Evolutionary conservation across 192 early-diverging fungal genomes (phyloP), one percentile per base, ranked within the genome.

Genomic region (Entrophospora sp.): DNA sequence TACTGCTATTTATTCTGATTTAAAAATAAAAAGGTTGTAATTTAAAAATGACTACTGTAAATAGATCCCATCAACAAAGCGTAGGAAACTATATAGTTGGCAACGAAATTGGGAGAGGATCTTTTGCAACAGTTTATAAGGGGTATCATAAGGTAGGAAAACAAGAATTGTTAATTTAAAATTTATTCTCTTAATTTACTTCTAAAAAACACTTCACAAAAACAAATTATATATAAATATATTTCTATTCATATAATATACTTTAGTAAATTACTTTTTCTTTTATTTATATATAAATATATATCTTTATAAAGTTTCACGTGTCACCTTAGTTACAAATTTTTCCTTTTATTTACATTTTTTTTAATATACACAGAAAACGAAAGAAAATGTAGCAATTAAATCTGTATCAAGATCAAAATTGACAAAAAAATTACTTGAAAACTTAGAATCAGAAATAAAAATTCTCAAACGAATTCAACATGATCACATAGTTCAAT

Each of bases 361-460:
- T 59, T 53, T 64, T 32, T 57, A 52, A 20, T 51, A n/a, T 43
- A 10, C 67, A 43, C 72, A 84, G 78, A 72, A 61, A 27, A 87
- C 85, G 24, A 75, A 73, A 35, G 69, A 73, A 40, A 65, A 70
- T 14, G 94, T 95, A 8, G 96, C 96, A 18, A 85, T 99, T 66
- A 99, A 99, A 73, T 90, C 91, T 25, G 93, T 99, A 5, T 69
- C 82, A 16, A 76, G 89, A 58, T 87, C 89, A 30, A 95, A 92
- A 80, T 81, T 99, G 25, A 96, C 95, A 35, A 80, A 87, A 48
- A 91, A 93, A 53, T 81, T 99, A 60, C 73, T 91, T 22, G 94
- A 94, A 74, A 97, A 95, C 74, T 80, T 99, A 44, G 92, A 95
- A 61, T 93, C 89, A 14, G 97, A 99, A 74, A 99, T 99, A 73